Evolutionary conservation across 2,329 filamentous ascomycete species (phyloP).

Genomic region (Aspergillus sp.): DNA sequence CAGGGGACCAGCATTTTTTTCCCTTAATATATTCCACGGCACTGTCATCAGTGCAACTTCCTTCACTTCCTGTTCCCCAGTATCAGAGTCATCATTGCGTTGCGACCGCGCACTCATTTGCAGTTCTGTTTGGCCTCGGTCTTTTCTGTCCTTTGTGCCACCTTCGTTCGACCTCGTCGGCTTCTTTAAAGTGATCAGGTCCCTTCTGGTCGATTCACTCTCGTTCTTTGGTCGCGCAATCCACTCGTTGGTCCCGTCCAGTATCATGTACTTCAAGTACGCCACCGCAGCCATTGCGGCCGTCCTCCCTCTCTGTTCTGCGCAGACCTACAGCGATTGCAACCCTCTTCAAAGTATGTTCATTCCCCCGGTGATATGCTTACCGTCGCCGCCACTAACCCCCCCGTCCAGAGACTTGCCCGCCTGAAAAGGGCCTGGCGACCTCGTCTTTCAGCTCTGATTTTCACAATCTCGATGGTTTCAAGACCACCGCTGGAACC

Average conservation of each 20-base stretch:
- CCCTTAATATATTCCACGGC: neutral
- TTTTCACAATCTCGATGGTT: constrained; percentile 48
- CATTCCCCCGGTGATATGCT: neutral
- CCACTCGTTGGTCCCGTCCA: constrained; percentile 1
- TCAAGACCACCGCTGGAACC: constrained; percentile 64
- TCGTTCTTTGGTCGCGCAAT: constrained; percentile 4
- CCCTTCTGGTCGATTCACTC: neutral
- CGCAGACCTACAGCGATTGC: constrained; percentile 74
- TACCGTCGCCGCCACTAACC: constrained; percentile 7
- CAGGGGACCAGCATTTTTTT: neutral
- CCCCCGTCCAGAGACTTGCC: constrained; percentile 51
- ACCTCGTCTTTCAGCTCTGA: constrained; percentile 11
- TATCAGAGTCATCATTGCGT: constrained; percentile 7
- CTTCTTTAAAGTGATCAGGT: neutral
- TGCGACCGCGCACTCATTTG: constrained; percentile 3
- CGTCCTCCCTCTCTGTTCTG: constrained; percentile 38
- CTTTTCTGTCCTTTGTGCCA: constrained; percentile 4
- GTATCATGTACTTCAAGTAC: constrained; percentile 31
- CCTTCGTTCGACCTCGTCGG: constrained; percentile 1
- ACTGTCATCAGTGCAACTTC: neutral
- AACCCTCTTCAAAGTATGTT: constrained; percentile 55
- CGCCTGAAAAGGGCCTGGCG: constrained; percentile 67
- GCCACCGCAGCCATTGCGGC: constrained; percentile 29
- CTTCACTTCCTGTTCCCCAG: constrained; percentile 2
- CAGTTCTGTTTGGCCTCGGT: neutral